Conservation (phyloP, 345 rosid species). For the Hibiscus syriacus region DNA sequence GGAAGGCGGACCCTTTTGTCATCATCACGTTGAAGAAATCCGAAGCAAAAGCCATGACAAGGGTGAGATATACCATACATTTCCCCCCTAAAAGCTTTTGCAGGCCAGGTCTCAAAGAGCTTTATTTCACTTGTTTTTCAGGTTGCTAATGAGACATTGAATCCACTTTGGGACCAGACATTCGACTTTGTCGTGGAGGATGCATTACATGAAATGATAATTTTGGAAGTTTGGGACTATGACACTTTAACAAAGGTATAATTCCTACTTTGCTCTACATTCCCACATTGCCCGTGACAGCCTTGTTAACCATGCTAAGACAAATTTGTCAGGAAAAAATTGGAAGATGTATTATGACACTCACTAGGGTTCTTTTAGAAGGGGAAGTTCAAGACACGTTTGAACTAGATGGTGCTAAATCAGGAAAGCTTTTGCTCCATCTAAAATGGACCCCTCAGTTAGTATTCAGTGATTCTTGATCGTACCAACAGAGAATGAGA, state of each 20-base stretch:
- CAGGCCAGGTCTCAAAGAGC: background rate
- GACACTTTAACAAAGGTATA: constrained; percentile 76
- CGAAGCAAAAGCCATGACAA: constrained; percentile 48
- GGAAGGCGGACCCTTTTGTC: constrained; percentile 82
- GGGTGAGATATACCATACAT: constrained; percentile 34
- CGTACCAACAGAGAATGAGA: background rate
- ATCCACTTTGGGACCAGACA: constrained; percentile 96
- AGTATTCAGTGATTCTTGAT: constrained; percentile 42
- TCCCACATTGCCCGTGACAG: no score
- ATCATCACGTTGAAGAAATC: constrained; percentile 70
- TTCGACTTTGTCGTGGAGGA: constrained; percentile 93
- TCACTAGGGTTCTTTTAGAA: constrained; percentile 70
- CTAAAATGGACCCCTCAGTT: constrained; percentile 77
- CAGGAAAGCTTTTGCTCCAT: constrained; percentile 59
- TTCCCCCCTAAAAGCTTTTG: background rate
- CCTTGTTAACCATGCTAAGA: background rate
- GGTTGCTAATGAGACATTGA: constrained; percentile 65
- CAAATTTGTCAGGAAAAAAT: constrained; percentile 52
- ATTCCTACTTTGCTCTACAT: background rate
- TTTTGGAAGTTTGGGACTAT: constrained; percentile 73
- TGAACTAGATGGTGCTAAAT: constrained; percentile 49
- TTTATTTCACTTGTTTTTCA: constrained; percentile 13
- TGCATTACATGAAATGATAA: constrained; percentile 77
- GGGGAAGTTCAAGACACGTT: constrained; percentile 62
- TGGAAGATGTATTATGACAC: constrained; percentile 80